A percentile compares a stretch with the other conserved stretches of the same genome.
These are phyloP conservation scores for Pseudocercospora musae DNA, from an alignment of 2,329 filamentous ascomycete genomes.

Conservation along the genomic window DNA sequence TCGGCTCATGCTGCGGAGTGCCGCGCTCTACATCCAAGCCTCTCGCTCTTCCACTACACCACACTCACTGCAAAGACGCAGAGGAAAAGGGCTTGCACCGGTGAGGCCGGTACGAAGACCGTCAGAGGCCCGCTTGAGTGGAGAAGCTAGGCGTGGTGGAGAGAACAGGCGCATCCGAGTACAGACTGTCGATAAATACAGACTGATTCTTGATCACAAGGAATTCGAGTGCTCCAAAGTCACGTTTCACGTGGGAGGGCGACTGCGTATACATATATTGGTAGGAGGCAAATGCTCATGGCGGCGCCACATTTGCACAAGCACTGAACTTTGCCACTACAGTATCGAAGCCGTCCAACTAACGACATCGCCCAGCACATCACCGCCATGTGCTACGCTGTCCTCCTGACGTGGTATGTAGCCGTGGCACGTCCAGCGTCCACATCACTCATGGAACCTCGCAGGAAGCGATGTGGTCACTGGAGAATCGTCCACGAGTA, in stretches of 20 bases:
- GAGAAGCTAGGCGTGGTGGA: not conserved
- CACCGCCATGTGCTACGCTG: not conserved
- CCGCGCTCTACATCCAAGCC: not conserved
- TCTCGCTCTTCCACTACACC: not conserved
- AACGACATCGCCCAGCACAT: not conserved
- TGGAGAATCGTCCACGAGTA: constrained; percentile 1
- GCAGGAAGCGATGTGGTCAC: constrained; percentile 1
- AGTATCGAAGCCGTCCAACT: not conserved
- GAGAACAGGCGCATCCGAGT: not conserved
- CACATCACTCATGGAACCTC: not conserved
- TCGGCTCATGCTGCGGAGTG: not conserved
- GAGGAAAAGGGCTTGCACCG: not conserved
- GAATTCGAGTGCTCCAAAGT: not conserved
- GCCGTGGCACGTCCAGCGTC: no score
- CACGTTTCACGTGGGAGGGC: not conserved
- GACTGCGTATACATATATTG: not conserved
- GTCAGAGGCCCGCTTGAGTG: not conserved
- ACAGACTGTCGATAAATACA: not conserved
- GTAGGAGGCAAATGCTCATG: not conserved
- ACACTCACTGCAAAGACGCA: not conserved
- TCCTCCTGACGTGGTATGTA: not conserved
- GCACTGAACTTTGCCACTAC: constrained; percentile 1
- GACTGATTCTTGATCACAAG: no score
- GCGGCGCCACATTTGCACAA: not conserved
- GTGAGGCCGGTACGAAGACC: not conserved